Evolutionary conservation across 306 rosid species (phyloP).

Genomic region (Pterocarpus macrocarpus): DNA sequence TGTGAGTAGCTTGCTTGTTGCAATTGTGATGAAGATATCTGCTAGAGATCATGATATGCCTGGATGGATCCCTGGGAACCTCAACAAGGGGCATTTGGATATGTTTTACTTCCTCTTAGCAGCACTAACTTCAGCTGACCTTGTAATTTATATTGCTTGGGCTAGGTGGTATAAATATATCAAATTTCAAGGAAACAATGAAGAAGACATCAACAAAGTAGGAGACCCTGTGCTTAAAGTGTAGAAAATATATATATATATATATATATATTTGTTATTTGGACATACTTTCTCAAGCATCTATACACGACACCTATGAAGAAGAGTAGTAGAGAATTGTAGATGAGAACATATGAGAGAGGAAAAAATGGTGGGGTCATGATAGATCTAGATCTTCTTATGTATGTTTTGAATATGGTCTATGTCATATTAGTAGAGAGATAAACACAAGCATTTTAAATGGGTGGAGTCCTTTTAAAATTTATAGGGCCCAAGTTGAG

Average conservation of each 20-base stretch:
- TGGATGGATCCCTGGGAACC: conserved; percentile 86
- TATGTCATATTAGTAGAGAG: no score
- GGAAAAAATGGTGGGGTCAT: no score
- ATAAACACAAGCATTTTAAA: no score
- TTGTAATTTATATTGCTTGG: conserved; percentile 58
- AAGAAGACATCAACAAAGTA: conserved; percentile 4
- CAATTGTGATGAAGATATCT: conserved; percentile 77
- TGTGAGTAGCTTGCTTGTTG: conserved; percentile 75
- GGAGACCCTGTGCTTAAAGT: conserved; percentile 27
- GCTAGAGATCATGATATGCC: conserved; percentile 55
- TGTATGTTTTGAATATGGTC: no score
- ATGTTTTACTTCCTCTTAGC: conserved; percentile 79
- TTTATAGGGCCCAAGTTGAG: no score
- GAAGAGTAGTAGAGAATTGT: no score
- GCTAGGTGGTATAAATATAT: conserved; percentile 80
- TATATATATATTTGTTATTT: no score
- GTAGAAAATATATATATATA: not conserved
- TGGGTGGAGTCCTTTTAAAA: no score
- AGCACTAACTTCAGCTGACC: conserved; percentile 67
- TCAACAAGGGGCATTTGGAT: conserved; percentile 76
- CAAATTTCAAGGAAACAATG: conserved; percentile 64
- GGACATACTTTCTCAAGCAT: no score
- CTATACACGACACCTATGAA: no score
- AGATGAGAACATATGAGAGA: no score
- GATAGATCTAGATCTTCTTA: no score